Evolutionary conservation across 176 grass and related monocot genomes (phyloP).

Genomic region (Oryza glumipatula): DNA sequence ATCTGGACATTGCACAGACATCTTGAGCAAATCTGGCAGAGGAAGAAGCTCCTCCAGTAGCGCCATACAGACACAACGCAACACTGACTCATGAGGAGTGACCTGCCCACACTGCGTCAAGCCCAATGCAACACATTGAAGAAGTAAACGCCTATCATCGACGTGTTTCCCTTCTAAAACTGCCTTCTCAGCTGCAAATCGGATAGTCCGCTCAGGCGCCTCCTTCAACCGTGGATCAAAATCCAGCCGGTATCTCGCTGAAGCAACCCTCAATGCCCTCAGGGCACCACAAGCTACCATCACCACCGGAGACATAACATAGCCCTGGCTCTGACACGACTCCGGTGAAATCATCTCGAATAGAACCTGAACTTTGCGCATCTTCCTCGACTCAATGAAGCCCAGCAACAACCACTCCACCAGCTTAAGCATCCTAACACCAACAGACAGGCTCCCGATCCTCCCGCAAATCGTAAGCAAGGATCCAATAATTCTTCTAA

Average conservation of each 20-base stretch:
- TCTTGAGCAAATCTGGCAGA: slow-evolving; percentile 50
- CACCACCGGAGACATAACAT: slow-evolving; percentile 49
- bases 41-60: slow-evolving; percentile 73
- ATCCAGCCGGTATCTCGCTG: slow-evolving; percentile 57
- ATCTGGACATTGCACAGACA: slow-evolving; percentile 45
- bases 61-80: slow-evolving; percentile 53
- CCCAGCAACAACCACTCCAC: slow-evolving; percentile 75
- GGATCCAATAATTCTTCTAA: slow-evolving; percentile 37
- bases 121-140: slow-evolving; percentile 71
- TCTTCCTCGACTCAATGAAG: slow-evolving; percentile 53
- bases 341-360: slow-evolving; percentile 44
- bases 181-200: slow-evolving; percentile 52
- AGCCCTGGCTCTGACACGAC: slow-evolving; percentile 38
- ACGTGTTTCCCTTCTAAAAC: slow-evolving; percentile 28
- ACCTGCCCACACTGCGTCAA: slow-evolving; percentile 66
- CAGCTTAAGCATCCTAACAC: slow-evolving; percentile 69
- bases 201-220: slow-evolving; percentile 59
- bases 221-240: slow-evolving; percentile 61
- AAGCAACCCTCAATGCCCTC: slow-evolving; percentile 56
- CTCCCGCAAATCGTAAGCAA: slow-evolving; percentile 58
- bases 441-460: slow-evolving; percentile 24
- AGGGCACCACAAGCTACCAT: slow-evolving; percentile 65
- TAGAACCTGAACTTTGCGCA: slow-evolving; percentile 59
- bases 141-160: slow-evolving; percentile 43
- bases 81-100: slow-evolving; percentile 49